A percentile compares a stretch with the other conserved stretches of the same genome.
Conservation (phyloP, 2,329 filamentous ascomycete genomes). For the Trichoderma asperellum region DNA sequence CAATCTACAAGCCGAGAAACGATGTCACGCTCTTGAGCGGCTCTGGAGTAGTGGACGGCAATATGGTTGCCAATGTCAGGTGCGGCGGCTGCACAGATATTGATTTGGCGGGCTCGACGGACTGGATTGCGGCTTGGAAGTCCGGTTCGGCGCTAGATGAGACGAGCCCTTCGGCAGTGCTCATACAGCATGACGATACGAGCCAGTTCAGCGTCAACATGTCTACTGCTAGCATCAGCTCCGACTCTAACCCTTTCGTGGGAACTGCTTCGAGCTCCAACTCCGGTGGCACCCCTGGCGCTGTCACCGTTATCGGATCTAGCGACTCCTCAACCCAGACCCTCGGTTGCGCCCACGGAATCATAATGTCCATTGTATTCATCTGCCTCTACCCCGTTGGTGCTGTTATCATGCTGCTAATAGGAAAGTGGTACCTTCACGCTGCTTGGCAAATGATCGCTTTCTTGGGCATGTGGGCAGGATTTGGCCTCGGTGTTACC, state of each 20-base stretch:
- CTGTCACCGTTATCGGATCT: slow-evolving; percentile 12
- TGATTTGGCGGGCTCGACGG: slow-evolving; percentile 45
- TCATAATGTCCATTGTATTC: slow-evolving; percentile 65
- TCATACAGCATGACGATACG: slow-evolving; percentile 53
- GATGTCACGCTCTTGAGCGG: slow-evolving; percentile 60
- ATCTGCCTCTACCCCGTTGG: slow-evolving; percentile 63
- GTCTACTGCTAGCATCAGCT: slow-evolving; percentile 48
- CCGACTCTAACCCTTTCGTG: slow-evolving; percentile 58
- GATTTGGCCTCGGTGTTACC: slow-evolving; percentile 61
- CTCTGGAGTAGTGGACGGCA: slow-evolving; percentile 56
- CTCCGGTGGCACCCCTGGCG: background rate
- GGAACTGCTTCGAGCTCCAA: slow-evolving; percentile 28
- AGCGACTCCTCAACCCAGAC: slow-evolving; percentile 34
- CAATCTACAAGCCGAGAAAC: slow-evolving; percentile 49
- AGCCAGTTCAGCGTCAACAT: slow-evolving; percentile 54
- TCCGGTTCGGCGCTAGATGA: slow-evolving; percentile 51
- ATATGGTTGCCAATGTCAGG: slow-evolving; percentile 63
- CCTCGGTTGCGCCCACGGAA: slow-evolving; percentile 54
- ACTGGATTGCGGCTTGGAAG: slow-evolving; percentile 61
- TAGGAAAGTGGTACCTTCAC: slow-evolving; percentile 63
- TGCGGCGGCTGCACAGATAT: slow-evolving; percentile 58
- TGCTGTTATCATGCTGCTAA: slow-evolving; percentile 61
- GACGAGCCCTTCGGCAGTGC: slow-evolving; percentile 44
- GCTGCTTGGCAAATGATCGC: slow-evolving; percentile 58
- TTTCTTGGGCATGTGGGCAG: slow-evolving; percentile 62